These are phyloP conservation scores for Venturia asperata DNA, from an alignment of 2,329 filamentous ascomycete genomes.

Conservation along the genomic window DNA sequence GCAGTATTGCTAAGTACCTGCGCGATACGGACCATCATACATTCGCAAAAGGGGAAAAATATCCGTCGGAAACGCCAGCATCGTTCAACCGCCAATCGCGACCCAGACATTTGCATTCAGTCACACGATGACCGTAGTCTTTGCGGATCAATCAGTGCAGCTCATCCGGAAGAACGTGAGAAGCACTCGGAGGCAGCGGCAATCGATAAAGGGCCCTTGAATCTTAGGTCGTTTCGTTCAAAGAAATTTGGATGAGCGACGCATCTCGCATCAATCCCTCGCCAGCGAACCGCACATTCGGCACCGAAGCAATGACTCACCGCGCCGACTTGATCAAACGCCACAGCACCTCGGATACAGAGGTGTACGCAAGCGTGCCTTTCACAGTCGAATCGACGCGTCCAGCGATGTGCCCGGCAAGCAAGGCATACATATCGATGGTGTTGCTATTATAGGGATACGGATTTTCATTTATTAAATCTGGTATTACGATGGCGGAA, in stretches of 20 bases:
- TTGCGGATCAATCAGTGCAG: not conserved
- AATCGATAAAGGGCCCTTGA: slow-evolving; percentile 53
- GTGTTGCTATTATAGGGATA: not conserved
- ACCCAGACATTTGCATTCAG: no score
- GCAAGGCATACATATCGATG: slow-evolving; percentile 39
- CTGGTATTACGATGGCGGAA: slow-evolving; percentile 23
- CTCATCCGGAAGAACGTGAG: not conserved
- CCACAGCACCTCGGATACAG: slow-evolving; percentile 29
- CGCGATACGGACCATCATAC: not conserved
- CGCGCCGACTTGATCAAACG: slow-evolving; percentile 44
- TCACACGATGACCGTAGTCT: not conserved
- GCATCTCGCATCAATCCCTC: slow-evolving; percentile 62
- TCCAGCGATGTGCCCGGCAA: slow-evolving; percentile 38
- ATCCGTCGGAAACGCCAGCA: not conserved
- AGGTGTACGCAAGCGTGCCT: slow-evolving; percentile 45
- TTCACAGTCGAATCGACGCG: slow-evolving; percentile 44
- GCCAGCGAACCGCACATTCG: slow-evolving; percentile 57
- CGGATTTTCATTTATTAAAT: not conserved
- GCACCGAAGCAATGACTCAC: slow-evolving; percentile 46
- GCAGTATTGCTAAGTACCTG: not conserved
- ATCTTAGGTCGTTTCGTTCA: slow-evolving; percentile 50
- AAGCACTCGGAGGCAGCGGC: slow-evolving; percentile 47
- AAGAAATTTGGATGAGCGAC: slow-evolving; percentile 76
- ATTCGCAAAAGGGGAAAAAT: not conserved
- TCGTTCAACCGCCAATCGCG: not conserved